Base-by-base conservation (phyloP, 1,284 basidiomycete genomes). In the Meira nashicola region DNA sequence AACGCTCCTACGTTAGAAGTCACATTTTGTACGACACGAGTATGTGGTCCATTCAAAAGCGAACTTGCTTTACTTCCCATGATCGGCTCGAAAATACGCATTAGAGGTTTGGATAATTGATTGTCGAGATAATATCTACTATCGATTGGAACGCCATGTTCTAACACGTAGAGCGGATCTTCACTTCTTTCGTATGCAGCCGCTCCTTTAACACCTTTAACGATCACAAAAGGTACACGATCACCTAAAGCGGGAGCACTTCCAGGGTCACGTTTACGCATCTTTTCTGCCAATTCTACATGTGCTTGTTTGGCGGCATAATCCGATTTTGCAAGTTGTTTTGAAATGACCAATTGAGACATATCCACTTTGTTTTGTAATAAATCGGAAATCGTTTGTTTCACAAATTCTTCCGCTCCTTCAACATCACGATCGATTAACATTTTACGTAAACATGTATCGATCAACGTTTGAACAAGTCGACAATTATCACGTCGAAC, bases 301-400 rank as follows among this genome's bases (percentile, higher is more conserved):
- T 62, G 50, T 15, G 74, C 76, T 60, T 78, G 76, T 60, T 77
- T 77, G 19, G 68, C 75, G 2, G 74, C 75, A 49, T 76, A 76
- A 64, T 76, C 75, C 1, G 71, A 51, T 52, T 78, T 78, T 39
- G 74, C 74, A 9, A 78, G 59, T 39, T 74, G 74, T 57, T 78
- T 78, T 52, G 74, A 74, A 48, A 78, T 78, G 54, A 78, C 74
- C 21, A 78, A 67, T 63, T 76, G 74, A 47, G 74, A 76, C 72
- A 78, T 73, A 63, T 78, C 76, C 39, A 78, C 66, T 59, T 77
- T 76, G 71, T 78, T 78, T 62, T 78, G 76, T 59, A 78, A 61
- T 55, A 78, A 62, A 48, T 77, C 76, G 23, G 73, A 65, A 50
- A 78, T 78, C 55, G 75, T 70, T 56, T 75, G 68, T 62, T 78